Percentiles rank a stretch among this genome's conserved stretches.
These are phyloP conservation scores for Komagataella pseudopastoris DNA, from an alignment of 805 yeast species.

Conservation along the genomic window DNA sequence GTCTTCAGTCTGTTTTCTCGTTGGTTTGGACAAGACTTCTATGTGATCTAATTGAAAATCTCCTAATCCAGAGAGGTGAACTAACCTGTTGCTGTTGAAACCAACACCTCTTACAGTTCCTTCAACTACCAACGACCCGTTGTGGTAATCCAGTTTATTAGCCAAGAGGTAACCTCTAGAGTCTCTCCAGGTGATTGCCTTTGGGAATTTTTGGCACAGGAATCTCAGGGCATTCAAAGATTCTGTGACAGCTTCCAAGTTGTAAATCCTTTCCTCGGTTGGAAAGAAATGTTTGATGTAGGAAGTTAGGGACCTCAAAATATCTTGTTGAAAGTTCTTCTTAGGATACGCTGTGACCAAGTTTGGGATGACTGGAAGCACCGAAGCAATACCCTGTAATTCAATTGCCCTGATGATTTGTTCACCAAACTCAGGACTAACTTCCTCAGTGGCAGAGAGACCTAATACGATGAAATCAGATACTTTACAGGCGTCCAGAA, in stretches of 20 bases:
- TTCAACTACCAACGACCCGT: conserved; percentile 41
- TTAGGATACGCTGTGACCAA: conserved; percentile 53
- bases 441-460: conserved; percentile 78
- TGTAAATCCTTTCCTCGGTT: conserved; percentile 61
- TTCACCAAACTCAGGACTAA: conserved; percentile 71
- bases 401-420: conserved; percentile 79
- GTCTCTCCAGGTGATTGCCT: conserved; percentile 83
- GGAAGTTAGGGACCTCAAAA: conserved; percentile 47
- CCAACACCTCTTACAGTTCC: conserved; percentile 87
- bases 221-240: conserved; percentile 59
- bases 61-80: conserved; percentile 84
- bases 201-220: conserved; percentile 79
- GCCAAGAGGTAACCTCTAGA: conserved; percentile 81
- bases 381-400: conserved; percentile 83
- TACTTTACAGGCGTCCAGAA: conserved; percentile 77
- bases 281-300: conserved; percentile 72
- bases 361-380: conserved; percentile 68
- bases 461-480: conserved; percentile 87
- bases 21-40: conserved; percentile 26
- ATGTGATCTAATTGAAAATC: conserved; percentile 69
- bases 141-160: conserved; percentile 37
- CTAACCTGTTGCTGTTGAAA: conserved; percentile 59
- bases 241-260: conserved; percentile 56
- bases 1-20: conserved; percentile 4
- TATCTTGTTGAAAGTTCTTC: conserved; percentile 64